Evolutionary conservation across 2,329 filamentous ascomycete genomes (phyloP), one percentile per base, ranked within the genome.

Genomic region (Alternaria brassicicola): DNA sequence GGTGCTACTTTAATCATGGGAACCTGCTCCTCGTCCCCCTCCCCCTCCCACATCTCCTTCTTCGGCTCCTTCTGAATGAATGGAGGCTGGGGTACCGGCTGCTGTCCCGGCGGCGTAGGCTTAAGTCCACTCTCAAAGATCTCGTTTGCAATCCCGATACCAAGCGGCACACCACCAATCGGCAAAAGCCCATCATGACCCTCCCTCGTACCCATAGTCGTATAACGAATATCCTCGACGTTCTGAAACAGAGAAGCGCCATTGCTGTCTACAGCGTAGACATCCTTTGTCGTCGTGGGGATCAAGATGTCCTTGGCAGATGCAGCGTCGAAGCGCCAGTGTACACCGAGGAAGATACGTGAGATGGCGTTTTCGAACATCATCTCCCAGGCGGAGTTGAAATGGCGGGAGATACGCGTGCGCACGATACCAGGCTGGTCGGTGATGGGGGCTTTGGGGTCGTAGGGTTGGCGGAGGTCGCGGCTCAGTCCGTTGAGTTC

Each of bases 361-460:
- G 66, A 70, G 55, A 71, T 57, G 10, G 67, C 70, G 35, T 69
- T 70, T 33, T 71, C 68, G 31, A 72, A 72, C 43, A 73, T 73
- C 25, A 66, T 61, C 26, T 70, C 68, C 70, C 70, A 73, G 13
- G 62, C 45, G 7, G 59, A 63, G 17, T n/a, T 8, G 52, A 71
- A 73, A 10, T 65, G 52, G 17, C 61, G 58, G 1, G 49, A 46
- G 7, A 69, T 48, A 10, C 59, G 52, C 1, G 70, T 73, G 42
- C 70, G 68, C 10, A 73, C 69, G 12, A 61, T 68, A 26, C 69
- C 69, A 4, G 63, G 55, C 25, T 72, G 69, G 4, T 71, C 67
- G 3, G 59, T 62, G 43, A 72, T 71, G 9, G 60, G 56, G 5
- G 39, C 49, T 3, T 51, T 63, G 21, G 67, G 66, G 41, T 70